phyloP scores from a whole-genome alignment of 208 protist species.

The Pavlovales sp. region DNA sequence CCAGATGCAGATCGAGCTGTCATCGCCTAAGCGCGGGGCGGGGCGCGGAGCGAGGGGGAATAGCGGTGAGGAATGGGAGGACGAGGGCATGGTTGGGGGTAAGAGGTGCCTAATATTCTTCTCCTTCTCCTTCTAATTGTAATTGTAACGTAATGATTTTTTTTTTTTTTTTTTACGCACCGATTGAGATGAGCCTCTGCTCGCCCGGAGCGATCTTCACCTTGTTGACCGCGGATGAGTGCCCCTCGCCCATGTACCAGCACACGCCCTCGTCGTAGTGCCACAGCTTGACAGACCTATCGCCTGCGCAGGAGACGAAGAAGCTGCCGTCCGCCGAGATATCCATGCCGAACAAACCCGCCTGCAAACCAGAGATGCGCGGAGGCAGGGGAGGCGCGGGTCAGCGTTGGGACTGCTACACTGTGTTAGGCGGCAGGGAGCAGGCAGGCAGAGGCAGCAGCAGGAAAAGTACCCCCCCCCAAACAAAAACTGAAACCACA shows the following conservation, averaged over 20 bases:
- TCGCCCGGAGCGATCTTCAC: slow-evolving; percentile 46
- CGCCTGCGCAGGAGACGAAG: slow-evolving; percentile 80
- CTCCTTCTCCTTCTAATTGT: no score
- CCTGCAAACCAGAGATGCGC: no score
- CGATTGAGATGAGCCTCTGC: slow-evolving; percentile 42
- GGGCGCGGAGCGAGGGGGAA: no score
- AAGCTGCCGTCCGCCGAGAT: slow-evolving; percentile 76
- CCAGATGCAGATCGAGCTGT: background rate
- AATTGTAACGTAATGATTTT: no score
- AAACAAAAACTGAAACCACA: no score
- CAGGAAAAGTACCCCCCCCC: no score
- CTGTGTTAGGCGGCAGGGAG: no score
- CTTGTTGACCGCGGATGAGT: slow-evolving; percentile 33
- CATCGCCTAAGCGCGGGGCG: background rate
- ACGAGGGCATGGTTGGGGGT: background rate
- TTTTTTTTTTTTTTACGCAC: slow-evolving; percentile 9
- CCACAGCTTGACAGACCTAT: slow-evolving; percentile 89
- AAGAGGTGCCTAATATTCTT: no score
- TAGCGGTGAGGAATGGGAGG: no score
- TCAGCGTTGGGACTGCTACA: no score
- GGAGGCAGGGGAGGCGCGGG: no score
- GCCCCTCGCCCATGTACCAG: slow-evolving; percentile 25
- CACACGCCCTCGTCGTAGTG: slow-evolving; percentile 78
- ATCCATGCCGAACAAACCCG: slow-evolving; percentile 81
- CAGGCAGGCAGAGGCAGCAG: no score